Base-by-base conservation (phyloP, 345 rosid species). In the Sisymbrium irio region DNA sequence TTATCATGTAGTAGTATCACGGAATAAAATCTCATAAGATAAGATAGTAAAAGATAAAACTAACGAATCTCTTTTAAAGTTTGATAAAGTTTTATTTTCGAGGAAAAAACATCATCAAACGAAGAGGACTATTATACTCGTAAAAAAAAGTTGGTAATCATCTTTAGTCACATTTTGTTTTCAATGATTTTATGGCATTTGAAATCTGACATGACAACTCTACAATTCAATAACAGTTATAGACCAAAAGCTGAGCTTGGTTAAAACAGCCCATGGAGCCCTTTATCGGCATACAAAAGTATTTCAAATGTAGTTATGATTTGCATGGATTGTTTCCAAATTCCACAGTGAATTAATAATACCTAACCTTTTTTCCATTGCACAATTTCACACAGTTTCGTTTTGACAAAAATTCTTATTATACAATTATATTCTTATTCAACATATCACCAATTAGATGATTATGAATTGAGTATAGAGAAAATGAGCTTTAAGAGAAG, bases 41-140 rank as follows among this genome's bases (percentile, higher is more conserved):
- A 62, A 37, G 32, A 37, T 36, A 27, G n/a, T 10, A 13, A 45
- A 63, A 44, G 40, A 40, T 28, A 50, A 6, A 9, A 9, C 1
- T 15, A 5, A 17, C 15, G 54, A 63, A 63, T 63, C 54, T 63
- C 27, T 39, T 9, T 30, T 41, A 62, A 62, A 42, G 37, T 41
- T 42, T 5, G 22, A 62, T 63, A 44, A 63, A 28, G 55, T 44
- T 44, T 28, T 27, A 10, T 63, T 28, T 10, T 63, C 68, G 39
- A 44, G 40, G 37, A 62, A 44, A 32, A 2, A 32, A 64, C 55
- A 64, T 45, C 55, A 64, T 45, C 32, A 64, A 64, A 64, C 18
- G 30, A 30, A 64, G 56, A 46, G 55, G 56, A 45, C 68, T 15
- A 63, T 36, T 49, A 19, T 35, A 63, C 40, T 17, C 69, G 39